Evolutionary conservation across 1,284 basidiomycete species (phyloP), one percentile per base, ranked within the genome.

Genomic region (Dichomitus squalens): DNA sequence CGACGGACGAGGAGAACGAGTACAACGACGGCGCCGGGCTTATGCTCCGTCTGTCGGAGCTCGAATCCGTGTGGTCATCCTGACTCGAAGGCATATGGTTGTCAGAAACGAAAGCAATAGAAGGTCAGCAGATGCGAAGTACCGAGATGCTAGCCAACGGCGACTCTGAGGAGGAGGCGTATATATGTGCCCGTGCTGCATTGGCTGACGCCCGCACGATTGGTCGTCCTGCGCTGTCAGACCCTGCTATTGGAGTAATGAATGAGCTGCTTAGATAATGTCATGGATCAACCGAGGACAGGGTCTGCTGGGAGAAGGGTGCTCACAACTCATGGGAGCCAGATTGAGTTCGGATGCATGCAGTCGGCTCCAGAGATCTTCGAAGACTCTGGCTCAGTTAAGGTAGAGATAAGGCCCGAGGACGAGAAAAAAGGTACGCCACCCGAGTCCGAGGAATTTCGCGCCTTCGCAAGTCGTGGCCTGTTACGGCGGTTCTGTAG

Each of bases 21-120:
- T 74, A 73, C 2, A 73, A 49, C 0, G 72, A 73, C 11, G 73
- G 72, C 2, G 71, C 70, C 16, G 72, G 72, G 44, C 72, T 73
- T 1, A 55, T 63, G 7, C 61, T 61, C 31, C 66, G 63, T 25
- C 46, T 57, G 35, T 61, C 59, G 7, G 62, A 59, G 43, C 54
- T 57, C n/a, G 54, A 52, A 7, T 57, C 57, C 14, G 36, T 21
- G 8, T 36, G 35, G 18, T 64, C 59, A 8, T 60, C 52, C 59
- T 61, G 55, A 29, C 59, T 36, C 34, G 52, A 33, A 33, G 54
- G 35, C 62, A 64, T 64, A 52, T 52, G 40, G 41, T 0, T 20
- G 47, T 59, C 35, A 57, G 57, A 7, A 47, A 31, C 27, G 49
- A 36, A 25, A 40, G 51, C 34, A 21, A 18, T 7, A 21, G 29